These are phyloP conservation scores for Calocybe cyanea DNA, from an alignment of 768 basidiomycete species.

Conservation along the genomic window DNA sequence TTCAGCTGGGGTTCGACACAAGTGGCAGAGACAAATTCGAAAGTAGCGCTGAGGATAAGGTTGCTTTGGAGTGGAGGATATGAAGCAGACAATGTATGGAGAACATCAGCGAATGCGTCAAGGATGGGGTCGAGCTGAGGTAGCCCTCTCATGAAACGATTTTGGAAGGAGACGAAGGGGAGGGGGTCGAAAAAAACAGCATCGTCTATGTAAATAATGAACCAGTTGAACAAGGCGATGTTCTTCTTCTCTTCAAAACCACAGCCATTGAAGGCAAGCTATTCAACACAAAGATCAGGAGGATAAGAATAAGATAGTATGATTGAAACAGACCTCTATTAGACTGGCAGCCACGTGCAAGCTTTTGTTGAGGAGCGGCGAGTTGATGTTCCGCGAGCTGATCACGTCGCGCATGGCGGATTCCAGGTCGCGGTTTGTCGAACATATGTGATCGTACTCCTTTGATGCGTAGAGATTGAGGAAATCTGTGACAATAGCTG, in stretches of 20 bases:
- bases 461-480: conserved; percentile 4
- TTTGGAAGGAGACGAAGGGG: background rate
- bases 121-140: conserved; percentile 1
- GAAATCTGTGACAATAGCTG: conserved; percentile 1
- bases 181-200: background rate
- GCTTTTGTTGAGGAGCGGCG: conserved; percentile 7
- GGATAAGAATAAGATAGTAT: background rate
- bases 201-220: conserved; percentile 8
- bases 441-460: conserved; percentile 3
- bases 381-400: conserved; percentile 3
- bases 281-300: background rate
- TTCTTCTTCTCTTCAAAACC: conserved; percentile 2
- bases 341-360: conserved; percentile 10
- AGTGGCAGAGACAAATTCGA: background rate
- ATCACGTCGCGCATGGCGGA: conserved; percentile 8
- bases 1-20: background rate
- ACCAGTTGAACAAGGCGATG: conserved; percentile 8
- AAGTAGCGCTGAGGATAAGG: background rate
- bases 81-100: background rate
- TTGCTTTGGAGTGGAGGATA: background rate
- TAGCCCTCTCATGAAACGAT: background rate
- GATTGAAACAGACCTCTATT: conserved; percentile 2
- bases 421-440: conserved; percentile 10
- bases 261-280: conserved; percentile 6
- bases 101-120: background rate